A percentile compares a stretch with the other conserved stretches of the same genome.
Evolutionary conservation across 2,329 filamentous ascomycete genomes (phyloP).

Genomic region (Aureobasidium musti): DNA sequence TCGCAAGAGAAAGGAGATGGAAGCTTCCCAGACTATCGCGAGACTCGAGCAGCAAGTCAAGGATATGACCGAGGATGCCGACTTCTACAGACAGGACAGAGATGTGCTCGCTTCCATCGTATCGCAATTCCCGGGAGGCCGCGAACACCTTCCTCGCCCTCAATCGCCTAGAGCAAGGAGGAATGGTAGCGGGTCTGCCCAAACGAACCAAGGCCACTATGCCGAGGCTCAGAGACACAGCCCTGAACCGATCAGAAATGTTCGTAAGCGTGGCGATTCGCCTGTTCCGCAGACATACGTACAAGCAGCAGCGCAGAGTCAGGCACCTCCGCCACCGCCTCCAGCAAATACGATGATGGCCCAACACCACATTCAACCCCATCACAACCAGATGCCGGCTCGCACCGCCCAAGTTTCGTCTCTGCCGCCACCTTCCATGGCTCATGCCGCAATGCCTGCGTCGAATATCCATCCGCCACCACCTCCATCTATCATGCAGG

Average conservation of each 20-base stretch:
- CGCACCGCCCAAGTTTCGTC: slow-evolving; percentile 10
- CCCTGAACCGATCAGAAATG: slow-evolving; percentile 28
- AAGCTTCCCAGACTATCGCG: slow-evolving; percentile 68
- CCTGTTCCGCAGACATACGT: slow-evolving; percentile 11
- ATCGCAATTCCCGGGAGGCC: slow-evolving; percentile 57
- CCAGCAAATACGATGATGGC: not conserved
- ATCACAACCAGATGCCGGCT: slow-evolving; percentile 8
- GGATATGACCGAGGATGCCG: slow-evolving; percentile 67
- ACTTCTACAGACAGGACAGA: slow-evolving; percentile 73
- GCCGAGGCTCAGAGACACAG: slow-evolving; percentile 5
- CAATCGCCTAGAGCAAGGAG: slow-evolving; percentile 46
- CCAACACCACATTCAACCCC: slow-evolving; percentile 16
- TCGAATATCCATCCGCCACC: slow-evolving; percentile 12
- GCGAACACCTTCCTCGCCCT: slow-evolving; percentile 50
- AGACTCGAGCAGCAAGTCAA: slow-evolving; percentile 68
- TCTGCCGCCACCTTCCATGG: slow-evolving; percentile 11
- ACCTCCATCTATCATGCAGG: slow-evolving; percentile 37
- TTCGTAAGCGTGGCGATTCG: slow-evolving; percentile 27
- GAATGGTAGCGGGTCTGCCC: slow-evolving; percentile 3
- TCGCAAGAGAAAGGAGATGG: slow-evolving; percentile 78
- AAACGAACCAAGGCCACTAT: not conserved
- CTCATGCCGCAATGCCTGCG: slow-evolving; percentile 1
- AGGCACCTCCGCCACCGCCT: slow-evolving; percentile 1
- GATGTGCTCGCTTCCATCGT: slow-evolving; percentile 71
- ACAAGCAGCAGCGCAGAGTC: slow-evolving; percentile 5